phyloP scores from a whole-genome alignment of 495 filamentous ascomycete genomes.

The Trichoderma parareesei region DNA sequence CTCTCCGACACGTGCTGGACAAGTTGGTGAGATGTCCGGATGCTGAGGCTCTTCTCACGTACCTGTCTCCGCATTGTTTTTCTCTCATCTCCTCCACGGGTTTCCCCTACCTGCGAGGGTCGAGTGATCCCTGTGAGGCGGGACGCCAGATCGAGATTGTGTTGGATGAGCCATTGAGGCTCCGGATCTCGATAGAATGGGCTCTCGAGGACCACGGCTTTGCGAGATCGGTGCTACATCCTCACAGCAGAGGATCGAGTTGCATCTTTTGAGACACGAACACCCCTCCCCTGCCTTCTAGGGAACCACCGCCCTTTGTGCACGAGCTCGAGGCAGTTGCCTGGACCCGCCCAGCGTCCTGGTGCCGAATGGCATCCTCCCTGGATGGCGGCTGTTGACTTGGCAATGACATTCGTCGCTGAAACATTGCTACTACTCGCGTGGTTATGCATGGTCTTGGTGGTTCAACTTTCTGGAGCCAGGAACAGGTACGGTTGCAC shows the following conservation, averaged over 20 bases:
- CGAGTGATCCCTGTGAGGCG: neutral
- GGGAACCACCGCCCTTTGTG: neutral
- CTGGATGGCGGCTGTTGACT: conserved; percentile 1
- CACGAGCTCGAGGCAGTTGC: neutral
- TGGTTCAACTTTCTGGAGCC: neutral
- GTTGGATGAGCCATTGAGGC: neutral
- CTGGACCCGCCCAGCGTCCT: neutral
- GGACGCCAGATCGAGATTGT: neutral
- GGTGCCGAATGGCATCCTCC: neutral
- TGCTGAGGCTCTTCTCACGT: neutral
- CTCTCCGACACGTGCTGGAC: neutral
- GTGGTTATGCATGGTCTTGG: neutral
- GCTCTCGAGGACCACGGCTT: neutral
- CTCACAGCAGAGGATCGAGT: neutral
- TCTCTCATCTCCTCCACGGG: neutral
- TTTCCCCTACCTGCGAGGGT: neutral
- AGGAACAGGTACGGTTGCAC: neutral
- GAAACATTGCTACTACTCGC: neutral
- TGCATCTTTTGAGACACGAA: neutral
- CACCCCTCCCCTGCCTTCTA: neutral
- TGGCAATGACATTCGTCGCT: conserved; percentile 7
- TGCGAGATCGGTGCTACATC: neutral
- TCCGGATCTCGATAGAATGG: neutral
- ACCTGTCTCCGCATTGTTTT: neutral
- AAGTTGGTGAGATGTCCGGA: neutral